These are phyloP conservation scores for Quercus engelmannii DNA, from an alignment of 306 rosid species.

Conservation along the genomic window DNA sequence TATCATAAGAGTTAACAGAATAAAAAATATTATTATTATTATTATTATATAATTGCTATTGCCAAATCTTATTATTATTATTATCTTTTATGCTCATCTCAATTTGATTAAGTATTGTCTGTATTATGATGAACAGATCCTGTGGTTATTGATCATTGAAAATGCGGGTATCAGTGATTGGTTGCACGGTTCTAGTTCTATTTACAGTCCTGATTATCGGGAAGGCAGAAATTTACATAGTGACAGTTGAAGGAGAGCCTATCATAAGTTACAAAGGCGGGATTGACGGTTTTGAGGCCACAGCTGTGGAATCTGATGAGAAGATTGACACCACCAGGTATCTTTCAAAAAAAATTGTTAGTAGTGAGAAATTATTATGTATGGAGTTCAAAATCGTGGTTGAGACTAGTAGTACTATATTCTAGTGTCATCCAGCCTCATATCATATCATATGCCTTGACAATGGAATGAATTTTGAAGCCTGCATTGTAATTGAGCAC, in stretches of 20 bases:
- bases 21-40: no score
- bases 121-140: slow-evolving; percentile 50
- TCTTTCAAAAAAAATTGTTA: slow-evolving; percentile 6
- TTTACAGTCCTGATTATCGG: slow-evolving; percentile 36
- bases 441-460: neutral
- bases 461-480: neutral
- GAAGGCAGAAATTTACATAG: slow-evolving; percentile 76
- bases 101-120: slow-evolving; percentile 6
- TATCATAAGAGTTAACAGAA: no score
- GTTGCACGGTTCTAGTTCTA: slow-evolving; percentile 32
- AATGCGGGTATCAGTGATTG: slow-evolving; percentile 44
- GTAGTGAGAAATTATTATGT: neutral
- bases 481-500: neutral
- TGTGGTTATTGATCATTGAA: slow-evolving; percentile 30
- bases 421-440: slow-evolving; percentile 7
- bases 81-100: neutral
- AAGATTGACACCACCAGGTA: slow-evolving; percentile 86
- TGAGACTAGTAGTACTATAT: neutral
- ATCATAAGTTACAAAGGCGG: slow-evolving; percentile 86
- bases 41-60: neutral
- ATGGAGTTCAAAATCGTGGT: neutral
- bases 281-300: slow-evolving; percentile 88
- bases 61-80: neutral
- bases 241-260: slow-evolving; percentile 89
- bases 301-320: slow-evolving; percentile 91